Conservation (phyloP, 2,329 filamentous ascomycete species). For the Epichloe bromicola region DNA sequence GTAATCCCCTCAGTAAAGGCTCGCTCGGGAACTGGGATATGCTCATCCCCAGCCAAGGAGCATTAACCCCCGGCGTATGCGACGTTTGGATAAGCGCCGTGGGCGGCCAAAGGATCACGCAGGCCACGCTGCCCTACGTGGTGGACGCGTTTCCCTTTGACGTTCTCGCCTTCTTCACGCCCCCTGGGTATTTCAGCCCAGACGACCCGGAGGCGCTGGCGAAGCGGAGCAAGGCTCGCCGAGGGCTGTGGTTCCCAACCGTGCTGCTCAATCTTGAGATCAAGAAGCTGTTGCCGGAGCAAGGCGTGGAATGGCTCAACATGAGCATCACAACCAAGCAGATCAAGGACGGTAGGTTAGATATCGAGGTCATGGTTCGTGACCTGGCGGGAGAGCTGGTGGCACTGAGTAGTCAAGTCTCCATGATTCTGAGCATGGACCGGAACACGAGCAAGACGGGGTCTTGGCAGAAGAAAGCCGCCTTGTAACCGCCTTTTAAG, state of each 20-base stretch:
- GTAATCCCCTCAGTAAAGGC: slow-evolving; percentile 15
- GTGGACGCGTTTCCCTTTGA: slow-evolving; percentile 43
- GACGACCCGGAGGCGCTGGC: not conserved
- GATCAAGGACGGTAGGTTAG: slow-evolving; percentile 59
- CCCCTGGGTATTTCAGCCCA: not conserved
- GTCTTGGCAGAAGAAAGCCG: not conserved
- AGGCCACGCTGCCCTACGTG: slow-evolving; percentile 50
- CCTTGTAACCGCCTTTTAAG: not conserved
- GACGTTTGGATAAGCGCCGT: slow-evolving; percentile 47
- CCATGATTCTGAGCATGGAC: slow-evolving; percentile 10
- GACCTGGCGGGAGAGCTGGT: slow-evolving; percentile 28
- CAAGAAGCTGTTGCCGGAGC: slow-evolving; percentile 54
- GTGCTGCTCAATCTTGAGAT: slow-evolving; percentile 62
- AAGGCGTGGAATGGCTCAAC: slow-evolving; percentile 61
- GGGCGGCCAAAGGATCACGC: slow-evolving; percentile 48
- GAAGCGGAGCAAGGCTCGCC: slow-evolving; percentile 8
- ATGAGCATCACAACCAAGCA: slow-evolving; percentile 50
- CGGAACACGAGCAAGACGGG: slow-evolving; percentile 5
- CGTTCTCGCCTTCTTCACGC: slow-evolving; percentile 1
- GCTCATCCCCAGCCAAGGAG: slow-evolving; percentile 13
- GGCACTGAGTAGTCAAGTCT: slow-evolving; percentile 16
- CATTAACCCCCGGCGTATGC: slow-evolving; percentile 7
- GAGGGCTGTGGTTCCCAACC: slow-evolving; percentile 64
- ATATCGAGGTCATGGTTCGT: slow-evolving; percentile 53
- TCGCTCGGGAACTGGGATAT: slow-evolving; percentile 16